These are phyloP conservation scores for Teunomyces aglyptinius DNA, from an alignment of 805 yeast species.

Conservation along the genomic window DNA sequence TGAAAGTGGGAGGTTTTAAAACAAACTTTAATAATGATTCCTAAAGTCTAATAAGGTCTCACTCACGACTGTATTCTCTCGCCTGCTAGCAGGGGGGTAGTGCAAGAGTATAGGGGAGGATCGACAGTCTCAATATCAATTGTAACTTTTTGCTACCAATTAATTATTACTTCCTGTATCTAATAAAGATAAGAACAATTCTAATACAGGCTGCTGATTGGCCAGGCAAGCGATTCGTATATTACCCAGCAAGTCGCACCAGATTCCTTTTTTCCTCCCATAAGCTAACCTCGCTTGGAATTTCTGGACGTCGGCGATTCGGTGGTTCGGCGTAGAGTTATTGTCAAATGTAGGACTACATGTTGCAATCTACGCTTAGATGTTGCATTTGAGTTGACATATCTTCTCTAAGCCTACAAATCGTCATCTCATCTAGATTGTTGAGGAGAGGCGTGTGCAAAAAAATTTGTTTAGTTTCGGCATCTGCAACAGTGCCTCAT, in stretches of 20 bases:
- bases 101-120: not conserved
- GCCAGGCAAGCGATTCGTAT: not conserved
- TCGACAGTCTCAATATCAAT: not conserved
- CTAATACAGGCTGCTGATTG: not conserved
- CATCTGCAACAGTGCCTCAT: not conserved
- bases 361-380: too few species aligned
- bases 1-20: not conserved
- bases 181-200: constrained; percentile 1
- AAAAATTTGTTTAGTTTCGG: too few species aligned
- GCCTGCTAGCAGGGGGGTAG: too few species aligned
- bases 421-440: too few species aligned
- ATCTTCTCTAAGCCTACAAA: too few species aligned
- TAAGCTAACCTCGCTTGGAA: not conserved
- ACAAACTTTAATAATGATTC: too few species aligned
- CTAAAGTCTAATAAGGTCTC: too few species aligned
- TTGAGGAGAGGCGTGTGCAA: too few species aligned
- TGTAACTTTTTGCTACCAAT: constrained; percentile 1
- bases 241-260: not conserved
- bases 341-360: too few species aligned
- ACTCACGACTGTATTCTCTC: too few species aligned
- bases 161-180: not conserved
- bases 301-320: not conserved
- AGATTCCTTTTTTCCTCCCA: not conserved
- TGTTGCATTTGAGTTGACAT: too few species aligned
- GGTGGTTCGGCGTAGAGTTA: too few species aligned